phyloP scores from a whole-genome alignment of 129 eudicot species.

The Ambrosia trifida region DNA sequence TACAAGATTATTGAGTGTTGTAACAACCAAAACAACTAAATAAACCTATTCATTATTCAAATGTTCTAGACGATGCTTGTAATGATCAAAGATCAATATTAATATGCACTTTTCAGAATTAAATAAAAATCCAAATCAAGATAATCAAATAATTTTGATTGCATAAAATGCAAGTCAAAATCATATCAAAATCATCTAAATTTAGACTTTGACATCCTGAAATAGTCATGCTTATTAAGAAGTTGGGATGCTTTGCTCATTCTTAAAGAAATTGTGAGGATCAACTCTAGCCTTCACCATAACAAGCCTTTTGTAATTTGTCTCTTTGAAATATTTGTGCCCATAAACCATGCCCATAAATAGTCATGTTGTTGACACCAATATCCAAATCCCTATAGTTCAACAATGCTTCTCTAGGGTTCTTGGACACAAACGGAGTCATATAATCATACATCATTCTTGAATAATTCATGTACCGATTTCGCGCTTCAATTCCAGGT shows the following conservation, averaged over 20 bases:
- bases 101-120: not conserved
- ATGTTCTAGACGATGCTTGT: too few species aligned
- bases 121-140: too few species aligned
- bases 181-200: not conserved
- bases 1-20: too few species aligned
- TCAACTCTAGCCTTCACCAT: slow-evolving; percentile 7
- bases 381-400: slow-evolving; percentile 4
- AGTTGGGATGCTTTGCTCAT: slow-evolving; percentile 6
- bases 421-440: not conserved
- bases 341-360: slow-evolving; percentile 10
- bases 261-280: not conserved
- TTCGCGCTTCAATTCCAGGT: not conserved
- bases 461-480: too few species aligned
- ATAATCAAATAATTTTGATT: too few species aligned
- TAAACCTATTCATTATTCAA: too few species aligned
- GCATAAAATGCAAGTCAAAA: not conserved
- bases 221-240: not conserved
- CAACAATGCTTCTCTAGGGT: slow-evolving; percentile 7
- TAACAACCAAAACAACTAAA: too few species aligned
- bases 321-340: slow-evolving; percentile 6
- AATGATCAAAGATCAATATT: not conserved
- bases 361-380: not conserved
- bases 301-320: not conserved
- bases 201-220: not conserved
- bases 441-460: not conserved